Conservation (phyloP, 371 early-diverging fungal species). For the Thermomucor indicae-seudaticae region DNA sequence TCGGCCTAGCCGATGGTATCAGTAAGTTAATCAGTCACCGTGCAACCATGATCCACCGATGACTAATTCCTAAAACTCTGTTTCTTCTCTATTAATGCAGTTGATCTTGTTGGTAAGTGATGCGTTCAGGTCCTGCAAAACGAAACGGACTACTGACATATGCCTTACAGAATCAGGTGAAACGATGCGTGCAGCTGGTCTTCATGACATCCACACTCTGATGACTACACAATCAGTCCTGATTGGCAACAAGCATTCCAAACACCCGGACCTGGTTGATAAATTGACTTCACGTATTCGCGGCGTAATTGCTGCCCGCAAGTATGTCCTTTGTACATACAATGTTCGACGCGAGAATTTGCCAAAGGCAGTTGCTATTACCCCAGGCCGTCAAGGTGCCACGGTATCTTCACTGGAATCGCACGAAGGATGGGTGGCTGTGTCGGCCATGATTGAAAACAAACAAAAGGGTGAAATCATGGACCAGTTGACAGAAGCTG, state of each 20-base stretch:
- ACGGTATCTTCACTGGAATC: conserved; percentile 85
- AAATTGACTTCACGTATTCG: conserved; percentile 79
- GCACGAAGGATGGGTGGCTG: conserved; percentile 83
- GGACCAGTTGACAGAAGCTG: conserved; percentile 84
- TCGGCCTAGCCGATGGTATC: conserved; percentile 96
- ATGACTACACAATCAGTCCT: conserved; percentile 85
- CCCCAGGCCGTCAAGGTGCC: conserved; percentile 92
- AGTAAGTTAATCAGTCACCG: conserved; percentile 51
- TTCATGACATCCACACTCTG: conserved; percentile 82
- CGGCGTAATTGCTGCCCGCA: conserved; percentile 87
- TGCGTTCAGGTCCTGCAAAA: background rate
- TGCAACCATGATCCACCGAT: background rate
- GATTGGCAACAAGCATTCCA: conserved; percentile 65
- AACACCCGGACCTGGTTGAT: conserved; percentile 63
- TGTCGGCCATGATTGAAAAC: conserved; percentile 86
- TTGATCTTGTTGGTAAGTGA: conserved; percentile 58
- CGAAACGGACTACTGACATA: background rate
- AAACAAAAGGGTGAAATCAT: conserved; percentile 76
- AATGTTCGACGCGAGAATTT: conserved; percentile 71
- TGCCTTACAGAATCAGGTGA: conserved; percentile 84
- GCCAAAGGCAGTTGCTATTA: conserved; percentile 63
- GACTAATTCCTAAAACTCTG: background rate
- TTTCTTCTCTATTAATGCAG: conserved; percentile 16
- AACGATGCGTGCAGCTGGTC: conserved; percentile 97
- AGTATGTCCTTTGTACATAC: conserved; percentile 87